Evolutionary conservation across 768 basidiomycete species (phyloP), one percentile per base, ranked within the genome.

Genomic region (Lyophyllum decastes): DNA sequence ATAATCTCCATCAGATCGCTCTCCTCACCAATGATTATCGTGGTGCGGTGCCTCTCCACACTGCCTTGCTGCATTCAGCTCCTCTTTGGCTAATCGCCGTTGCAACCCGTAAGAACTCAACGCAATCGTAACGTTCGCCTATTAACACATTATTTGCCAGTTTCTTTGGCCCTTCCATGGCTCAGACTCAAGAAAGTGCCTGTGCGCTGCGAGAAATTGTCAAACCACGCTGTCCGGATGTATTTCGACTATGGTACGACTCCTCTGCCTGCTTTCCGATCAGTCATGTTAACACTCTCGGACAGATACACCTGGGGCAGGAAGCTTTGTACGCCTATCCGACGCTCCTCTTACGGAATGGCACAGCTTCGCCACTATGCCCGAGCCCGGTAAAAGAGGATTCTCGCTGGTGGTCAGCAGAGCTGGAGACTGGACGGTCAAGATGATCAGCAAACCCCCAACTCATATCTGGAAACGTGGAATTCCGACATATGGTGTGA

Each of bases 361-460:
- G 83, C 83, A 85, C 61, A 78, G 79, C 5, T 85, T 85, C 65
- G 84, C 82, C 6, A 82, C 81, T 6, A 74, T 86, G 38, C 72
- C 82, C 1, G 77, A 76, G 38, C 78, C 78, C 10, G 78, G 75
- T 22, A 68, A 76, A 60, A 74, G 70, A 35, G 81, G 80, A 0
- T 86, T 78, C 65, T 85, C 84, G 2, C 75, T 83, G 17, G 79
- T 87, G 24, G 81, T 86, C 14, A 83, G 82, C 30, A 77, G 70
- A 48, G 84, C 84, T 19, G 84, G 84, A 44, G 84, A 86, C 66
- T 86, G 84, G 84, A 86, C 84, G 2, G 67, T 68, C 38, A 78
- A 81, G 57, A 73, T 79, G 61, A 86, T 86, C 53, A 66, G 57
- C 14, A 74, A 83, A 45, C 83, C 85, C 4, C 84, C 84, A 0